Conservation (phyloP, 306 rosid genomes). For the Prunus kanzakura region DNA sequence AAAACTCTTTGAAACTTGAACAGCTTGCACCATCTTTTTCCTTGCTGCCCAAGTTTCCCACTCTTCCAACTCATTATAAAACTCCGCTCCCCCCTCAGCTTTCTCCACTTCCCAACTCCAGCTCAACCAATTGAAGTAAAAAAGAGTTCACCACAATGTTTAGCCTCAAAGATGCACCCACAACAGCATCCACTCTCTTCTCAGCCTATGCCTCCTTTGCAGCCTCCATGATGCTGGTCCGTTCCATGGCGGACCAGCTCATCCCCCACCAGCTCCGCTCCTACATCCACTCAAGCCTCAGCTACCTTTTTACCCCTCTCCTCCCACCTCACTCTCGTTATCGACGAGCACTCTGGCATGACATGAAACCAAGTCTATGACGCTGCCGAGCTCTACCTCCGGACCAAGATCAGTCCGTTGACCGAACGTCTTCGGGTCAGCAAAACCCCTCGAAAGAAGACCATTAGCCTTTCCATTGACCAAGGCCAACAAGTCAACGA, state of each 20-base stretch:
- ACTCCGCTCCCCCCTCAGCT: neutral
- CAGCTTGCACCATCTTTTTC: neutral
- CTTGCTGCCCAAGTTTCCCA: neutral
- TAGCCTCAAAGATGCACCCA: constrained; percentile 5
- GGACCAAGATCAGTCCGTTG: constrained; percentile 22
- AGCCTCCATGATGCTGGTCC: constrained; percentile 31
- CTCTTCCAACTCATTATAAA: neutral
- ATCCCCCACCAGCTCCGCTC: constrained; percentile 25
- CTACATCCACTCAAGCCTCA: constrained; percentile 17
- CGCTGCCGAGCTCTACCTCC: constrained; percentile 31
- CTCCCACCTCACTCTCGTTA: constrained; percentile 23
- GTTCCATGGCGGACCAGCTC: constrained; percentile 31
- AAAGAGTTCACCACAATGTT: neutral
- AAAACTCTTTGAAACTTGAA: neutral
- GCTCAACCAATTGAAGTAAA: neutral
- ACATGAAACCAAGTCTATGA: constrained; percentile 32
- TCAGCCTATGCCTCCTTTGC: constrained; percentile 42
- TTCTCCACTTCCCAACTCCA: neutral
- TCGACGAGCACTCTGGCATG: constrained; percentile 27
- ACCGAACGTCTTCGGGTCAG: constrained; percentile 23
- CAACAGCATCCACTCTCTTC: constrained; percentile 32
- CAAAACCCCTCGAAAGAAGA: constrained; percentile 28
- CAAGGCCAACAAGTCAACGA: constrained; percentile 24
- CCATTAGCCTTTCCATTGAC: constrained; percentile 18
- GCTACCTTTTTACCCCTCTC: constrained; percentile 30